Evolutionary conservation across 2,329 filamentous ascomycete species (phyloP).

Genomic region (Penicillium sp.): DNA sequence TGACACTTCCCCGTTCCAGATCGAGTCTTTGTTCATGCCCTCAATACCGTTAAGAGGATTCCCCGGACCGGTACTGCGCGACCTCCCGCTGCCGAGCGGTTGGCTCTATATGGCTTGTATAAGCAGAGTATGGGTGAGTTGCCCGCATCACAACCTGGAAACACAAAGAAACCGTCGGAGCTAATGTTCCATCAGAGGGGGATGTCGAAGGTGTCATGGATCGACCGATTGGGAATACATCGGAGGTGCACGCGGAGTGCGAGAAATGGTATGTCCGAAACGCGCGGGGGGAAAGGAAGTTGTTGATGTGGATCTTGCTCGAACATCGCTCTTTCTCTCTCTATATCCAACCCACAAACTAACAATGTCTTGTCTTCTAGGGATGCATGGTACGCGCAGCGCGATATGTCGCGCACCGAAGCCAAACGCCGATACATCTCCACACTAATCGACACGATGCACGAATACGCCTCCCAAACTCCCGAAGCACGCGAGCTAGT

Average conservation of each 20-base stretch:
- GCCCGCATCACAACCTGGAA: not conserved
- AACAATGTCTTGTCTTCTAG: conserved; percentile 34
- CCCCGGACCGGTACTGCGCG: conserved; percentile 87
- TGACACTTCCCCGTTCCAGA: conserved; percentile 55
- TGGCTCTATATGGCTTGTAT: conserved; percentile 95
- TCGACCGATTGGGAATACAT: conserved; percentile 59
- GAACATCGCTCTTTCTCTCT: not conserved
- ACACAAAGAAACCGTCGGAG: not conserved
- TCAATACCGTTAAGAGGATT: conserved; percentile 98
- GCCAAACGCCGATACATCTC: conserved; percentile 93
- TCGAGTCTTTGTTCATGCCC: conserved; percentile 96
- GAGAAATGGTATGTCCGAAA: conserved; percentile 61
- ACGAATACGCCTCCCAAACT: conserved; percentile 83
- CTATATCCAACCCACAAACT: not conserved
- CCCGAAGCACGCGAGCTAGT: conserved; percentile 81
- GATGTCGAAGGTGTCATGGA: conserved; percentile 94
- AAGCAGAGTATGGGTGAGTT: conserved; percentile 85
- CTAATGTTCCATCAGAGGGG: conserved; percentile 60
- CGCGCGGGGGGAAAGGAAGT: not conserved
- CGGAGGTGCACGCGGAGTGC: conserved; percentile 54
- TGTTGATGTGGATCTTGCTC: not conserved
- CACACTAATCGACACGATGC: conserved; percentile 94
- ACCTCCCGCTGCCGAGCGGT: conserved; percentile 77
- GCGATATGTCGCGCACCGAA: conserved; percentile 79
- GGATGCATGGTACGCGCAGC: conserved; percentile 94